Percentiles rank a stretch among this genome's conserved stretches.
Conservation (phyloP, 441 rosid genomes). For the Pelargonium cotyledonis region DNA sequence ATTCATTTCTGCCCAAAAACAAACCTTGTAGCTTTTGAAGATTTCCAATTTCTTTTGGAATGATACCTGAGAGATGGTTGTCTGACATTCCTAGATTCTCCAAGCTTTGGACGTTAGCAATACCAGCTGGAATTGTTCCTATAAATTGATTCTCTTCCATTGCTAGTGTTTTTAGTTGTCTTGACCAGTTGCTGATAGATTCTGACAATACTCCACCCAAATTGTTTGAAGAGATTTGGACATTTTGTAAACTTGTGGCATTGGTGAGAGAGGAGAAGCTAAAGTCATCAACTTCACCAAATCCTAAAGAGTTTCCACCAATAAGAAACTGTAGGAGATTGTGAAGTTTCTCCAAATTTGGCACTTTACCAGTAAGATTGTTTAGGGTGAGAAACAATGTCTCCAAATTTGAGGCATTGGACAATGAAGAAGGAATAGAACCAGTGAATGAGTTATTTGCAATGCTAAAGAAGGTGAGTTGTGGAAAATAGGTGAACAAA, state of each 20-base stretch:
- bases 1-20: not conserved
- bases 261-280: constrained; percentile 21
- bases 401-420: constrained; percentile 21
- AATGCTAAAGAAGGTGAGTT: not conserved
- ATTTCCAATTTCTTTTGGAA: too few species aligned
- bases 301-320: constrained; percentile 13
- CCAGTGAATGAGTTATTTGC: constrained; percentile 9
- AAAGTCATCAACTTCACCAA: constrained; percentile 12
- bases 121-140: constrained; percentile 10
- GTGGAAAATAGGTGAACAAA: constrained; percentile 16
- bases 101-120: constrained; percentile 13
- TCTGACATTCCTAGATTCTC: too few species aligned
- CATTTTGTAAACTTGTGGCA: not conserved
- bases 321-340: not conserved
- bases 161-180: not conserved
- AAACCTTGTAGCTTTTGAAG: not conserved
- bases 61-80: too few species aligned
- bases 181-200: constrained; percentile 19
- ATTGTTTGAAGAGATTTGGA: not conserved
- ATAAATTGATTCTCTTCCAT: not conserved
- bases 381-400: not conserved
- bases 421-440: constrained; percentile 20
- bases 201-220: constrained; percentile 23
- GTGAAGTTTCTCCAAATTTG: not conserved
- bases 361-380: constrained; percentile 15